Evolutionary conservation across 2,329 filamentous ascomycete genomes (phyloP).

Genomic region (Balansia obtecta): DNA sequence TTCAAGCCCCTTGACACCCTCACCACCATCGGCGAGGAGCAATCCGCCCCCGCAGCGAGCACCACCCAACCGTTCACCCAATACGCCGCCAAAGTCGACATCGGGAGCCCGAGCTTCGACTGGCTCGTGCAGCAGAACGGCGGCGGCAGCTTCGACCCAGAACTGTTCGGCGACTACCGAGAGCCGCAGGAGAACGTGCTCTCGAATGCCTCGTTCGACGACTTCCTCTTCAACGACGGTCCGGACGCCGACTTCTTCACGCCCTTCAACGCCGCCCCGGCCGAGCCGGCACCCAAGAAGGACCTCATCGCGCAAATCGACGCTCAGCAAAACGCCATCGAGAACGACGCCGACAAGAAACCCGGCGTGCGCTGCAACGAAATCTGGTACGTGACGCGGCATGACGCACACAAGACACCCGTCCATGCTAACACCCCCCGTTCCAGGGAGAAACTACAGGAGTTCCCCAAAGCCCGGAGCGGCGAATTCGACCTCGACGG

Average conservation of each 20-base stretch:
- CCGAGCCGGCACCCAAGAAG: constrained; percentile 36
- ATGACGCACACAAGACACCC: neutral
- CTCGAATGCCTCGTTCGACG: constrained; percentile 56
- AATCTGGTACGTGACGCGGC: constrained; percentile 78
- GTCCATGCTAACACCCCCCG: constrained; percentile 27
- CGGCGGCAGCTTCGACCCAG: constrained; percentile 78
- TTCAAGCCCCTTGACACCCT: constrained; percentile 51
- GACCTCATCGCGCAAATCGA: constrained; percentile 72
- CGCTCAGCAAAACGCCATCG: constrained; percentile 54
- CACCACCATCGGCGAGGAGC: constrained; percentile 55
- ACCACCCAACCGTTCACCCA: constrained; percentile 23
- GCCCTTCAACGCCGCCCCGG: constrained; percentile 59
- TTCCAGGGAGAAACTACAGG: constrained; percentile 76
- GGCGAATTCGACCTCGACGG: constrained; percentile 91
- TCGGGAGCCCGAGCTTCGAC: constrained; percentile 48
- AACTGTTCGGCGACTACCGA: constrained; percentile 83
- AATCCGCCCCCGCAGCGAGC: constrained; percentile 28
- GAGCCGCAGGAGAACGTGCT: constrained; percentile 78
- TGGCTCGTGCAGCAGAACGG: constrained; percentile 72
- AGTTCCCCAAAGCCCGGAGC: constrained; percentile 73
- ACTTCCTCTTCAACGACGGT: constrained; percentile 56
- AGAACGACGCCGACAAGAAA: constrained; percentile 46
- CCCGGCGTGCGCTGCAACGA: constrained; percentile 75
- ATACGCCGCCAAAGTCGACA: constrained; percentile 19
- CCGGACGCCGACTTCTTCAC: constrained; percentile 72